Evolutionary conservation across 1,284 basidiomycete genomes (phyloP).

Genomic region (Heliocybe sulcata): DNA sequence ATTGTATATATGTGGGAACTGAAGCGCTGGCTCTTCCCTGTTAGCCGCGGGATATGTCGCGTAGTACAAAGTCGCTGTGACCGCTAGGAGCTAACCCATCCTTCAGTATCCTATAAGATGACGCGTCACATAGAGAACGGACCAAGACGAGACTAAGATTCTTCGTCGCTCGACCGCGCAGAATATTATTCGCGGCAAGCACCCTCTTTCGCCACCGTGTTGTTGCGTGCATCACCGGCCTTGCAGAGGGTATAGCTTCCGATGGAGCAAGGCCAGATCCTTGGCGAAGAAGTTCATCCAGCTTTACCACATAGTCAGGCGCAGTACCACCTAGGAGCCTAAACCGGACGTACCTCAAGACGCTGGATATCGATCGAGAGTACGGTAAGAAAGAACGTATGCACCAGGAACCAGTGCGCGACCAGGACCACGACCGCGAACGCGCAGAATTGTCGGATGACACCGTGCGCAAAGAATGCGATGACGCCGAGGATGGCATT

Average conservation of each 20-base stretch:
- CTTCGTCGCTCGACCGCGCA: slow-evolving; percentile 70
- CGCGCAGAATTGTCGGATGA: slow-evolving; percentile 88
- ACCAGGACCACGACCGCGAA: slow-evolving; percentile 93
- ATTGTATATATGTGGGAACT: slow-evolving; percentile 20
- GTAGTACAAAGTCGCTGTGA: slow-evolving; percentile 66
- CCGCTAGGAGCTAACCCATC: slow-evolving; percentile 55
- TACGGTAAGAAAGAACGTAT: slow-evolving; percentile 89
- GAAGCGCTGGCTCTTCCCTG: slow-evolving; percentile 19
- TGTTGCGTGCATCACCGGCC: slow-evolving; percentile 23
- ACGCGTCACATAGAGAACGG: slow-evolving; percentile 17
- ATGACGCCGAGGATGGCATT: slow-evolving; percentile 78
- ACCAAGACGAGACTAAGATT: slow-evolving; percentile 80
- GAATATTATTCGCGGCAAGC: slow-evolving; percentile 36
- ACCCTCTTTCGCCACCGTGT: slow-evolving; percentile 40
- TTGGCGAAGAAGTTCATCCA: slow-evolving; percentile 73
- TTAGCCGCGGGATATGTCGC: slow-evolving; percentile 45
- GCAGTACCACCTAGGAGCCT: slow-evolving; percentile 2
- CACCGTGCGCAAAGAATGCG: slow-evolving; percentile 70
- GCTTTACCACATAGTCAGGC: slow-evolving; percentile 28
- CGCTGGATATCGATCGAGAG: slow-evolving; percentile 88
- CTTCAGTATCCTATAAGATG: slow-evolving; percentile 1
- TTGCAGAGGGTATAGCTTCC: slow-evolving; percentile 20
- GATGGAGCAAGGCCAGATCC: slow-evolving; percentile 42
- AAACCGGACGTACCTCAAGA: slow-evolving; percentile 52
- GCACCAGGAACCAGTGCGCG: slow-evolving; percentile 93